Evolutionary conservation across 192 early-diverging fungal genomes (phyloP).

Genomic region (Backusella mclennaniae): DNA sequence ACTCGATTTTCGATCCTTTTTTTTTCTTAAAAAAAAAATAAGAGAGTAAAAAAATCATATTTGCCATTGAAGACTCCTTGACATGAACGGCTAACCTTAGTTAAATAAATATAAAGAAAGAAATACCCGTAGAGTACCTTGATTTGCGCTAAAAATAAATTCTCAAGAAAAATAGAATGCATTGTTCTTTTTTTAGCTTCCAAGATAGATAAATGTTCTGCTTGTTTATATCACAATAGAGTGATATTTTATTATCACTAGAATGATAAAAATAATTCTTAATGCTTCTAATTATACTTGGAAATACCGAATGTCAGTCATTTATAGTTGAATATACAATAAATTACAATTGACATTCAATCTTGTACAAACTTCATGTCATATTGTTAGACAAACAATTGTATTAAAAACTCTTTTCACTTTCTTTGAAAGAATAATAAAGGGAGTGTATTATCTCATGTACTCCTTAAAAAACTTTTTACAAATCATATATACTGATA

Average conservation of each 20-base stretch:
- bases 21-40: background rate
- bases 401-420: too few relatives aligned
- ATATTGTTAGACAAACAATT: too few relatives aligned
- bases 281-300: too few relatives aligned
- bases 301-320: too few relatives aligned
- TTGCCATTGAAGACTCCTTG: background rate
- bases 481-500: too few relatives aligned
- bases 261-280: background rate
- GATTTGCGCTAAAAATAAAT: background rate
- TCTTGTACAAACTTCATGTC: too few relatives aligned
- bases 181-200: constrained; percentile 5
- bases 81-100: background rate
- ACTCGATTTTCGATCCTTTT: background rate
- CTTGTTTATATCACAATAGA: background rate
- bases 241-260: background rate
- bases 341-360: too few relatives aligned
- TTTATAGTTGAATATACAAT: too few relatives aligned
- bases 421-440: too few relatives aligned
- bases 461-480: too few relatives aligned
- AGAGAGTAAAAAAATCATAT: background rate
- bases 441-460: too few relatives aligned
- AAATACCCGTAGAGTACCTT: background rate
- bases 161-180: background rate
- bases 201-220: background rate
- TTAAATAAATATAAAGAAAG: background rate